phyloP scores from a whole-genome alignment of 345 rosid genomes.

The Streptanthus diversifolius region DNA sequence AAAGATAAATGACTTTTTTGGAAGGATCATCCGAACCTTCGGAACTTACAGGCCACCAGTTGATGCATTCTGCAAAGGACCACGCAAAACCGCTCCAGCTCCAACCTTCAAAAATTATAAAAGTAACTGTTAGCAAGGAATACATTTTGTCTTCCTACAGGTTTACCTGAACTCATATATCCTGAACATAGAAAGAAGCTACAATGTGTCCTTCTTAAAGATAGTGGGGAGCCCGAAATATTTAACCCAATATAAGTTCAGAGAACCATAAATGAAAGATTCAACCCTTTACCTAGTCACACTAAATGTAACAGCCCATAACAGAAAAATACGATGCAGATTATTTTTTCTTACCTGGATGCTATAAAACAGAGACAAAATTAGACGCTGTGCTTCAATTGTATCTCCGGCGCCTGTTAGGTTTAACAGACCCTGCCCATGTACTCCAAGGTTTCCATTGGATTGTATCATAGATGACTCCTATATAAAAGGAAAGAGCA shows the following conservation, averaged over 20 bases:
- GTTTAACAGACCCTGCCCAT: constrained; percentile 36
- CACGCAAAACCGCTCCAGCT: constrained; percentile 69
- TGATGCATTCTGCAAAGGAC: constrained; percentile 73
- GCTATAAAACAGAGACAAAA: constrained; percentile 35
- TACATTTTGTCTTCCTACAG: not conserved
- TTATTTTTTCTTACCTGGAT: constrained; percentile 23
- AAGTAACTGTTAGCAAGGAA: not conserved
- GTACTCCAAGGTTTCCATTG: constrained; percentile 39
- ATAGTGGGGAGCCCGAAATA: not conserved
- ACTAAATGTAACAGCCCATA: not conserved
- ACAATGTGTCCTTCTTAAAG: not conserved
- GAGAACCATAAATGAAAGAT: not conserved
- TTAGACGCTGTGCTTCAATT: constrained; percentile 37
- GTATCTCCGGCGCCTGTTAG: constrained; percentile 36
- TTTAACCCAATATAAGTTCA: not conserved
- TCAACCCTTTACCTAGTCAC: not conserved
- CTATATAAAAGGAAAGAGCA: constrained; percentile 4
- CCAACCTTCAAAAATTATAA: constrained; percentile 61
- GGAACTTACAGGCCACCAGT: constrained; percentile 69
- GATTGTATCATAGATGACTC: constrained; percentile 37
- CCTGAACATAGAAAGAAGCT: not conserved
- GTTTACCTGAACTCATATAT: not conserved
- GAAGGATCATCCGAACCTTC: constrained; percentile 37
- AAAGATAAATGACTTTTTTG: not conserved
- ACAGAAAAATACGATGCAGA: not conserved